Percentiles rank a stretch among this genome's conserved stretches.
These are phyloP conservation scores for Pichia gijzeniarum DNA, from an alignment of 805 yeast species.

Conservation along the genomic window DNA sequence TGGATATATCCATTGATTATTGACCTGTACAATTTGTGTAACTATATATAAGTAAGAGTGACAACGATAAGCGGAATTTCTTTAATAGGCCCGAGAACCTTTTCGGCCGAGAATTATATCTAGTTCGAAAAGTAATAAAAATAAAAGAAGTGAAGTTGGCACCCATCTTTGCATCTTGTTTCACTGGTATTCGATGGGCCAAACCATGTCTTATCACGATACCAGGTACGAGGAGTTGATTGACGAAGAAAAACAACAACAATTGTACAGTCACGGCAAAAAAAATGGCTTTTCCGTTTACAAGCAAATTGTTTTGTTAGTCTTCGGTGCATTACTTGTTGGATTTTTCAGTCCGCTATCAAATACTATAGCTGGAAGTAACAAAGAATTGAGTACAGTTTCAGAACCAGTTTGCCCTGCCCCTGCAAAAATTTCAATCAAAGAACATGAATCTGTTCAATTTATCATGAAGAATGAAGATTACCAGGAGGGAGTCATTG, in stretches of 20 bases:
- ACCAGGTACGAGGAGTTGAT: background rate
- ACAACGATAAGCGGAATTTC: background rate
- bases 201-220: conserved; percentile 1
- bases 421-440: conserved; percentile 19
- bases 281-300: background rate
- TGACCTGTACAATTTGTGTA: background rate
- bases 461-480: conserved; percentile 30
- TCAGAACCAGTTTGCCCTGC: conserved; percentile 20
- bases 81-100: no score
- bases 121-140: no score
- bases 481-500: conserved; percentile 33
- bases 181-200: background rate
- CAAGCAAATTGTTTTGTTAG: conserved; percentile 3
- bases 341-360: background rate
- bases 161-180: no score
- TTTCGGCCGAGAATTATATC: no score
- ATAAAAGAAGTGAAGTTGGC: no score
- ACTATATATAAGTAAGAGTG: background rate
- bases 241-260: background rate
- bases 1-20: background rate
- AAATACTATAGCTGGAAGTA: background rate
- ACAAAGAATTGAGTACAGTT: background rate
- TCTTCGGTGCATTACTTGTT: conserved; percentile 2
- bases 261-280: background rate
- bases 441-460: conserved; percentile 13